Evolutionary conservation across 495 filamentous ascomycete genomes (phyloP).

Genomic region (Daldinia grandis): DNA sequence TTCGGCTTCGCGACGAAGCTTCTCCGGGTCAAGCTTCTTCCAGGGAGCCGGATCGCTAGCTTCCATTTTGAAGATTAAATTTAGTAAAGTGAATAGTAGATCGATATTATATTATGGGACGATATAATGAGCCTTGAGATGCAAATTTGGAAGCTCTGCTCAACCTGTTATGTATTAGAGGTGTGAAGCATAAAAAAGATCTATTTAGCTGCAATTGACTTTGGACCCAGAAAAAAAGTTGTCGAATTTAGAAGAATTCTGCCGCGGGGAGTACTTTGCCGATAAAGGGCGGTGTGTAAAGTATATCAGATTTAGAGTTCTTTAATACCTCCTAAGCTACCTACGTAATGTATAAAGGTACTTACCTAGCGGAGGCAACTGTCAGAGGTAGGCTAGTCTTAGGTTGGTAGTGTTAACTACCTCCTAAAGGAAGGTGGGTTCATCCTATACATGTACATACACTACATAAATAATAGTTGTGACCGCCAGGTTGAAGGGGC

Average conservation of each 20-base stretch:
- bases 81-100: not conserved
- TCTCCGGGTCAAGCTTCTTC: conserved; percentile 34
- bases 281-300: conserved; percentile 25
- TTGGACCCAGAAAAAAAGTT: conserved; percentile 1
- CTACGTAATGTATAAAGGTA: no score
- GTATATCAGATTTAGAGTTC: no score
- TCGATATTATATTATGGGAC: not conserved
- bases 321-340: no score
- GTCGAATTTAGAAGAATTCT: conserved; percentile 26
- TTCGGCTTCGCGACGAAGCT: conserved; percentile 38
- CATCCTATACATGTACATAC: not conserved
- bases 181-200: not conserved
- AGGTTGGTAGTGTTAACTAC: no score
- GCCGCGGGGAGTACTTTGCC: conserved; percentile 29
- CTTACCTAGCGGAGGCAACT: not conserved
- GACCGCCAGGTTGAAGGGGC: conserved; percentile 1
- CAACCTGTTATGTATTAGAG: not conserved
- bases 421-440: not conserved
- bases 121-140: no score
- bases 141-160: not conserved
- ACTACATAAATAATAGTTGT: not conserved
- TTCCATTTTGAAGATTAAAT: conserved; percentile 21
- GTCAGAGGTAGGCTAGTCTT: not conserved
- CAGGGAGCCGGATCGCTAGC: conserved; percentile 22
- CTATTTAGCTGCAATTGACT: not conserved